Conservation (phyloP, 768 basidiomycete genomes). For the Tricholoma saponaceum region DNA sequence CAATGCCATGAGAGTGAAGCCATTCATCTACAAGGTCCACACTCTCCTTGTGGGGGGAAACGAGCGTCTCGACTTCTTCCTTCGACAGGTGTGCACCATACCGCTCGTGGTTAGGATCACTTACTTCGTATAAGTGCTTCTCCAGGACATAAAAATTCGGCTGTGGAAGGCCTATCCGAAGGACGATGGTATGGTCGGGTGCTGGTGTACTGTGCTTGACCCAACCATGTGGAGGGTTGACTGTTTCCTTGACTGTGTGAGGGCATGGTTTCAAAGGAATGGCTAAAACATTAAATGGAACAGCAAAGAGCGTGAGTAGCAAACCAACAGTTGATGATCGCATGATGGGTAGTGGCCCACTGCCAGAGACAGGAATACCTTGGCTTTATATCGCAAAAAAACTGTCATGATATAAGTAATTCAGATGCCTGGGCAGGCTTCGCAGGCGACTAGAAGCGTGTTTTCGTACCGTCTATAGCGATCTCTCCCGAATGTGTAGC, state of each 20-base stretch:
- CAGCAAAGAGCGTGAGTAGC: conserved; percentile 5
- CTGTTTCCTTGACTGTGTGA: too few relatives aligned
- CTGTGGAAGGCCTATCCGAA: conserved; percentile 57
- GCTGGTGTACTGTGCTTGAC: conserved; percentile 35
- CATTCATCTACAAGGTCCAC: conserved; percentile 67
- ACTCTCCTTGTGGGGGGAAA: conserved; percentile 59
- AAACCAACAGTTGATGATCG: conserved; percentile 1
- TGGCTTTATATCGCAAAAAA: too few relatives aligned
- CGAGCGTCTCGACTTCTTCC: conserved; percentile 58
- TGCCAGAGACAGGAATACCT: too few relatives aligned
- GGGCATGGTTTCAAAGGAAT: not conserved
- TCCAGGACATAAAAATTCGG: conserved; percentile 47
- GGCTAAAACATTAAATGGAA: not conserved
- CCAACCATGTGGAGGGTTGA: conserved; percentile 12
- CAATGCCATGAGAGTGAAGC: conserved; percentile 53
- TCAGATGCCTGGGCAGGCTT: too few relatives aligned
- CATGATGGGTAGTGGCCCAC: too few relatives aligned
- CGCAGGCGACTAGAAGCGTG: too few relatives aligned
- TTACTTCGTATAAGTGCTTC: conserved; percentile 50
- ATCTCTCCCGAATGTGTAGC: too few relatives aligned
- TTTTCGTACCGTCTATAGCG: too few relatives aligned
- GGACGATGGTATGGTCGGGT: conserved; percentile 40
- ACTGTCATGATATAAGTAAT: too few relatives aligned
- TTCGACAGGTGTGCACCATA: conserved; percentile 58
- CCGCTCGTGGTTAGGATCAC: conserved; percentile 47